phyloP scores from a whole-genome alignment of 139 green algal species.

The Chlorella sp. region DNA sequence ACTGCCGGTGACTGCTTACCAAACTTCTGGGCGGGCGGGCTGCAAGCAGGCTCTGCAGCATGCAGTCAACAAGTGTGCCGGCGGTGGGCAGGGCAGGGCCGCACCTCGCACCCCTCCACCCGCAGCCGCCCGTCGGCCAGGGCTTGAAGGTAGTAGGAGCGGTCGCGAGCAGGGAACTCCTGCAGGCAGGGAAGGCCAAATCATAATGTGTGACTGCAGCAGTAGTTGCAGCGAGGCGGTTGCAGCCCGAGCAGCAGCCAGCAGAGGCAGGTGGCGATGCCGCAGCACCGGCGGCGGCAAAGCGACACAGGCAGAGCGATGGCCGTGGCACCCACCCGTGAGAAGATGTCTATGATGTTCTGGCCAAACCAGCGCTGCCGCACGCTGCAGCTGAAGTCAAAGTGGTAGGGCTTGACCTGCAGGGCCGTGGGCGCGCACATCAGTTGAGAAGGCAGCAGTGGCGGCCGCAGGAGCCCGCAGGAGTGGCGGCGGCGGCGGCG shows the following conservation, averaged over 20 bases:
- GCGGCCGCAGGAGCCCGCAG: not conserved
- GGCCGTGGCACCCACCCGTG: constrained; percentile 55
- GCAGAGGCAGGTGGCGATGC: no score
- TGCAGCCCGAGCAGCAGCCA: not conserved
- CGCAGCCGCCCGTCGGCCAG: constrained; percentile 68
- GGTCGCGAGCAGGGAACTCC: constrained; percentile 75
- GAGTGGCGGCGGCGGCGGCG: not conserved
- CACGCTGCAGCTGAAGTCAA: constrained; percentile 85
- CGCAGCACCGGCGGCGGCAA: no score
- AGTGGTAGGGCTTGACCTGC: constrained; percentile 87
- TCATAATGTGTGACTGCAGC: not conserved
- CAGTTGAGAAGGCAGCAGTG: not conserved
- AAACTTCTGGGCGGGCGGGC: no score
- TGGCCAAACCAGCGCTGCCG: constrained; percentile 75
- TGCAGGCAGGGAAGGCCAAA: constrained; percentile 15
- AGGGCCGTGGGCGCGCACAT: not conserved
- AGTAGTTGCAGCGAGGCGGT: no score
- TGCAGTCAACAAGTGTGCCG: no score
- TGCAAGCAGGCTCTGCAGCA: no score
- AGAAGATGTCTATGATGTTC: constrained; percentile 80
- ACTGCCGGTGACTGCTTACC: no score
- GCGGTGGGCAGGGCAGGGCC: not conserved
- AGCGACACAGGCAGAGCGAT: no score
- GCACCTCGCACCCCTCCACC: constrained; percentile 60
- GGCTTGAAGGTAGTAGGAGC: constrained; percentile 75